A percentile compares a stretch with the other conserved stretches of the same genome.
Conservation (phyloP, 495 filamentous ascomycete species). For the Xylaria longipes region DNA sequence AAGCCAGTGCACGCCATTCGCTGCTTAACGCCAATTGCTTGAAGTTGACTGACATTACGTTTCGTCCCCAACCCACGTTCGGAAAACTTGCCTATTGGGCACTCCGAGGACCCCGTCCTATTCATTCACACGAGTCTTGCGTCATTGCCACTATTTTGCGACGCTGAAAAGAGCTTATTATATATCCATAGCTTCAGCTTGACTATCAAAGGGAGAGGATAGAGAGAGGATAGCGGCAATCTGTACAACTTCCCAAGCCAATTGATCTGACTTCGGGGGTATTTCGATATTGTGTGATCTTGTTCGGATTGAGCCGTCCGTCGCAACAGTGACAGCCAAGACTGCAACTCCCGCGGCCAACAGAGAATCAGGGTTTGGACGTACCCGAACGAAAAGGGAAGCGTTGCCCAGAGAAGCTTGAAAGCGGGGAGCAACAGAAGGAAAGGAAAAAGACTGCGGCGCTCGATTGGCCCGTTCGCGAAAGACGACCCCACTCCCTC, state of each 20-base stretch:
- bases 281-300: not conserved
- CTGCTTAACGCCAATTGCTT: constrained; percentile 15
- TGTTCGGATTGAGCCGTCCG: not conserved
- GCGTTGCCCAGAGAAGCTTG: constrained; percentile 12
- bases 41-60: constrained; percentile 8
- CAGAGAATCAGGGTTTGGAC: constrained; percentile 11
- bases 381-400: constrained; percentile 12
- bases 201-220: not conserved
- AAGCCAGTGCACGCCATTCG: constrained; percentile 21
- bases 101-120: not conserved
- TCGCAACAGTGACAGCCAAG: not conserved
- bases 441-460: not conserved
- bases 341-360: constrained; percentile 1
- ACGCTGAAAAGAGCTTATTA: not conserved
- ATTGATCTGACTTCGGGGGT: constrained; percentile 6
- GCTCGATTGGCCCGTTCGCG: not conserved
- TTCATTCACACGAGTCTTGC: not conserved
- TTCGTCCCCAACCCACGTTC: constrained; percentile 18
- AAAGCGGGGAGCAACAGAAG: not conserved
- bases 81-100: constrained; percentile 24
- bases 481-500: constrained; percentile 1
- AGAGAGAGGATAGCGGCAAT: not conserved
- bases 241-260: not conserved
- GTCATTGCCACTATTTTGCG: constrained; percentile 1
- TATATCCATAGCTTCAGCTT: not conserved